These are phyloP conservation scores for Xylaria telfairii DNA, from an alignment of 495 filamentous ascomycete genomes.

Conservation along the genomic window DNA sequence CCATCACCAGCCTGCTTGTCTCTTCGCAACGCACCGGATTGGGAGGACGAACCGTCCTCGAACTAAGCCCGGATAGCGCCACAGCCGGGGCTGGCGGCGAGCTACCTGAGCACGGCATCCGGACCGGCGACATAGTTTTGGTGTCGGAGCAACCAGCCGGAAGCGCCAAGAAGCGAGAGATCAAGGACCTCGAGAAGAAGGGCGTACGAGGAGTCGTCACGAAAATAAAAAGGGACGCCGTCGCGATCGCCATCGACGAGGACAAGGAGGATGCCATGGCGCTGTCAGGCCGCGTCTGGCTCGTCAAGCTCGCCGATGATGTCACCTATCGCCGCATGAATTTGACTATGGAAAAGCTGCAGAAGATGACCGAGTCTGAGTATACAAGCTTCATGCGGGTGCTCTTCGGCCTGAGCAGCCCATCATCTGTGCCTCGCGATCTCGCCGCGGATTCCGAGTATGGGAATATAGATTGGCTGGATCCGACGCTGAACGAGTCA, in stretches of 20 bases:
- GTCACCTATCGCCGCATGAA: slow-evolving; percentile 92
- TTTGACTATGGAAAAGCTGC: slow-evolving; percentile 80
- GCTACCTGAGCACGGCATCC: slow-evolving; percentile 80
- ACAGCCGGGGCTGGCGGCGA: slow-evolving; percentile 55
- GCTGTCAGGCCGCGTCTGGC: slow-evolving; percentile 64
- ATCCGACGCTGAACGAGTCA: slow-evolving; percentile 81
- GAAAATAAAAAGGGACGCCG: slow-evolving; percentile 64
- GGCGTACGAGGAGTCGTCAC: slow-evolving; percentile 85
- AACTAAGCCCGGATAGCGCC: slow-evolving; percentile 77
- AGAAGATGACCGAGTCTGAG: slow-evolving; percentile 71
- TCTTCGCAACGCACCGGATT: slow-evolving; percentile 87
- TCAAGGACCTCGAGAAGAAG: slow-evolving; percentile 63
- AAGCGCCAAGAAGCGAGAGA: slow-evolving; percentile 74
- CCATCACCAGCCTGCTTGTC: slow-evolving; percentile 78
- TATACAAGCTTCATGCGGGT: slow-evolving; percentile 79
- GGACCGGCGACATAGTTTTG: slow-evolving; percentile 86
- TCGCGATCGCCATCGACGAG: slow-evolving; percentile 73
- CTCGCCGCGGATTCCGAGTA: slow-evolving; percentile 42
- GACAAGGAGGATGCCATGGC: slow-evolving; percentile 66
- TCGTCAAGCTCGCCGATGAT: slow-evolving; percentile 94
- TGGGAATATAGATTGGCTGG: slow-evolving; percentile 69
- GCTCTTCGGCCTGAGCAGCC: slow-evolving; percentile 74
- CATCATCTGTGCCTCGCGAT: slow-evolving; percentile 60
- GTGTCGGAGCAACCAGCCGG: slow-evolving; percentile 76
- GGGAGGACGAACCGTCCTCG: slow-evolving; percentile 84